Evolutionary conservation across 2,329 filamentous ascomycete genomes (phyloP).

Genomic region (Dactylellina haptotyla): DNA sequence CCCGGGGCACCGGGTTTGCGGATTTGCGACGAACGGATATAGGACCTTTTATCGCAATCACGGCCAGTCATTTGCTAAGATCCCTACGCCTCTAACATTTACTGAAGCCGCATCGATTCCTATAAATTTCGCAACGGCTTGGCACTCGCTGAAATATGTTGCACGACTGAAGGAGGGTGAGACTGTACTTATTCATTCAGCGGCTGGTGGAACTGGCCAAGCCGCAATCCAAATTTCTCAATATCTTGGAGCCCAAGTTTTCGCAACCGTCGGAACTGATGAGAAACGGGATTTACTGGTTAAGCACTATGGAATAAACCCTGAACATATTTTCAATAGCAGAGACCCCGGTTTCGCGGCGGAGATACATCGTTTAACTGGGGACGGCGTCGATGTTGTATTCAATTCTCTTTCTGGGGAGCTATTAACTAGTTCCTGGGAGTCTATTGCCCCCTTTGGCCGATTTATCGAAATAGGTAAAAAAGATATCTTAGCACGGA

Average conservation of each 20-base stretch:
- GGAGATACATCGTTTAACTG: slow-evolving; percentile 60
- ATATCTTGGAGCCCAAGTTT: slow-evolving; percentile 60
- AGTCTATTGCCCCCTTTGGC: slow-evolving; percentile 63
- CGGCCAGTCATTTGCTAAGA: background rate
- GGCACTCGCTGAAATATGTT: background rate
- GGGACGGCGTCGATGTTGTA: slow-evolving; percentile 63
- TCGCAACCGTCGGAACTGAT: slow-evolving; percentile 61
- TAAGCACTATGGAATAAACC: slow-evolving; percentile 51
- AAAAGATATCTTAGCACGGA: slow-evolving; percentile 62
- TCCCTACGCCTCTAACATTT: background rate
- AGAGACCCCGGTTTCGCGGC: slow-evolving; percentile 60
- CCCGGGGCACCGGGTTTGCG: background rate
- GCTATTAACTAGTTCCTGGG: slow-evolving; percentile 63
- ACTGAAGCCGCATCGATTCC: background rate
- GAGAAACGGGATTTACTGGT: slow-evolving; percentile 62
- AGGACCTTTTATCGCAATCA: background rate
- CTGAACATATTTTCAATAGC: slow-evolving; percentile 61
- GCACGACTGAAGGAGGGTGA: slow-evolving; percentile 58
- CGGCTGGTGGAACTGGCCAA: slow-evolving; percentile 63
- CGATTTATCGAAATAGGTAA: slow-evolving; percentile 65
- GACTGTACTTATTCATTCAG: slow-evolving; percentile 64
- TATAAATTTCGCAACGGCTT: background rate
- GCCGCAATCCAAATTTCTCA: background rate
- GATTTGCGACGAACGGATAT: background rate
- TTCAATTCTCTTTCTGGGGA: slow-evolving; percentile 65